phyloP scores from a whole-genome alignment of 1,139 yeast genomes.

The Blastobotrys capitulatus region DNA sequence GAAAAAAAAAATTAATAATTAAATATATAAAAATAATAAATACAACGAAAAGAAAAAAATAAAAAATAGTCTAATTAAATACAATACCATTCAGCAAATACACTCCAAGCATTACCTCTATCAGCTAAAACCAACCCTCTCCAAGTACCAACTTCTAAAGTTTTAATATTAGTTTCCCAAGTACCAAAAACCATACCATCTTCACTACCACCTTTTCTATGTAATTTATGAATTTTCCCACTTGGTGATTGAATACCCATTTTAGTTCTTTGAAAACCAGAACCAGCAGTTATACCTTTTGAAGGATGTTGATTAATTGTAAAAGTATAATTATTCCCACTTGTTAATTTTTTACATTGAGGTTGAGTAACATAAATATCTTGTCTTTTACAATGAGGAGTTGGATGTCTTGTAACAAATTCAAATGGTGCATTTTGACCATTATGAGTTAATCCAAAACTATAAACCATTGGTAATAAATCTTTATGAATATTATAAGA shows the following conservation, averaged over 20 bases:
- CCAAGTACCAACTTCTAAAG: conserved; percentile 75
- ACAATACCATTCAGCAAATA: conserved; percentile 89
- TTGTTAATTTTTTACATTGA: conserved; percentile 58
- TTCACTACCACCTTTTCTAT: conserved; percentile 38
- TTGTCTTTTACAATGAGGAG: conserved; percentile 59
- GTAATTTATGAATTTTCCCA: conserved; percentile 65
- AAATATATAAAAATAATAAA: too few species aligned
- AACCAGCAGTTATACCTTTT: conserved; percentile 44
- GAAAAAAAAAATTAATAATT: not conserved
- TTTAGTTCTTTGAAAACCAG: conserved; percentile 41
- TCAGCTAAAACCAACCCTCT: conserved; percentile 78
- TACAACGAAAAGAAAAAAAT: not conserved
- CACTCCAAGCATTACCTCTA: conserved; percentile 78
- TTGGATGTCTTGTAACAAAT: conserved; percentile 70
- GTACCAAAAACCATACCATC: conserved; percentile 36
- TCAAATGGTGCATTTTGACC: conserved; percentile 56
- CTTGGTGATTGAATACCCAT: conserved; percentile 78
- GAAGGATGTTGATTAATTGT: conserved; percentile 61
- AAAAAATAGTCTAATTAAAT: conserved; percentile 19
- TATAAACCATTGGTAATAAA: conserved; percentile 50
- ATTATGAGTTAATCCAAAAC: conserved; percentile 70
- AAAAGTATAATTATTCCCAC: conserved; percentile 58
- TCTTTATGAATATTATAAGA: conserved; percentile 23
- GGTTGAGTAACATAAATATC: conserved; percentile 85
- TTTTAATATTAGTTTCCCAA: conserved; percentile 53